Evolutionary conservation across 352 stramenopile species (phyloP).

Genomic region (Pythium brassicae): DNA sequence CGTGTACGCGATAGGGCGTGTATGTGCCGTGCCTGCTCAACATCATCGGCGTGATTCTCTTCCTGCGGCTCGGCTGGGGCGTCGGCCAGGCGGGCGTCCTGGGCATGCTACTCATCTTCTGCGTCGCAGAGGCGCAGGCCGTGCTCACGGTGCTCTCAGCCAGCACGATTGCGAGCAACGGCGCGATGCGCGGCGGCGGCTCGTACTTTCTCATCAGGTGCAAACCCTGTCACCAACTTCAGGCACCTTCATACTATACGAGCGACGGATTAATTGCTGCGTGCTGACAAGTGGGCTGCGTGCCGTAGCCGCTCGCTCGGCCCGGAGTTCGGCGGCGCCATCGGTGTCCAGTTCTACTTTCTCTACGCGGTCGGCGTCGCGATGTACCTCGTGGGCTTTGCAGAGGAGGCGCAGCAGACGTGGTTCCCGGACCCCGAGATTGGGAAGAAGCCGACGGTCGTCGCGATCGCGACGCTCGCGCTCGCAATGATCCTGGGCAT

Average conservation of each 20-base stretch:
- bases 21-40: conserved; percentile 88
- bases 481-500: conserved; percentile 44
- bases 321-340: conserved; percentile 81
- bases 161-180: conserved; percentile 86
- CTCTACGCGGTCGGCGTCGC: conserved; percentile 61
- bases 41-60: conserved; percentile 90
- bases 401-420: conserved; percentile 57
- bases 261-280: no score
- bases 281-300: no score
- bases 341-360: conserved; percentile 91
- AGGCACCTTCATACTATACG: no score
- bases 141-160: conserved; percentile 76
- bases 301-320: conserved; percentile 70
- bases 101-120: conserved; percentile 71
- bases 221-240: no score
- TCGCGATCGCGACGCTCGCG: conserved; percentile 45
- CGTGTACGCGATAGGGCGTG: conserved; percentile 44
- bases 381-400: conserved; percentile 82
- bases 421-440: conserved; percentile 36
- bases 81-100: conserved; percentile 77
- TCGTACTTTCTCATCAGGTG: conserved; percentile 61
- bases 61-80: conserved; percentile 83
- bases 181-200: conserved; percentile 62
- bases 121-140: conserved; percentile 53
- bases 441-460: conserved; percentile 35